Evolutionary conservation across 2,329 filamentous ascomycete species (phyloP).

Genomic region (Hypomyces rosellus): DNA sequence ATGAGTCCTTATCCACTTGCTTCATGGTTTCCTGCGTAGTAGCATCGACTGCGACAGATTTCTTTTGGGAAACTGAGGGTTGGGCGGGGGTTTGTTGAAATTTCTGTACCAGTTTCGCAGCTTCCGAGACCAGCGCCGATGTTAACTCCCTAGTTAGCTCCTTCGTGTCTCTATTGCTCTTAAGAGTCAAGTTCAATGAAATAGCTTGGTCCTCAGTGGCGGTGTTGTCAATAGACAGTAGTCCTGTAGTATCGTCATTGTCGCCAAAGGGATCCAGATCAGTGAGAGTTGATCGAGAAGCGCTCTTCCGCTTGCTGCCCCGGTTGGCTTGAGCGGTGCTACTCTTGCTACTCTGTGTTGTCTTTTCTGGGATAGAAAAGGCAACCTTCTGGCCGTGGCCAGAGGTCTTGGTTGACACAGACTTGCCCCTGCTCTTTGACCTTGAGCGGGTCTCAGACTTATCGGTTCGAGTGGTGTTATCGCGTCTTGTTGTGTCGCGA

Average conservation of each 20-base stretch:
- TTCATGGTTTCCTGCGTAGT: constrained; percentile 17
- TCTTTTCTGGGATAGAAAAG: constrained; percentile 35
- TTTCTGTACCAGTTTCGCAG: constrained; percentile 20
- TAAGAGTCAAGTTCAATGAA: constrained; percentile 23
- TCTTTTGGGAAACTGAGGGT: constrained; percentile 22
- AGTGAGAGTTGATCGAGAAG: constrained; percentile 15
- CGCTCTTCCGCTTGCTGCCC: constrained; percentile 36
- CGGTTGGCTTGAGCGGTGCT: constrained; percentile 32
- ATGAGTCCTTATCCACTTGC: constrained; percentile 23
- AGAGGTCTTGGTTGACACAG: constrained; percentile 17
- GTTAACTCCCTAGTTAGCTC: constrained; percentile 16
- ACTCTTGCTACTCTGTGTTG: constrained; percentile 21
- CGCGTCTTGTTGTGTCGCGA: constrained; percentile 22
- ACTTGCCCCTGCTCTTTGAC: constrained; percentile 23
- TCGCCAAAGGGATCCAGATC: constrained; percentile 24
- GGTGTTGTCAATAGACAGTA: constrained; percentile 27
- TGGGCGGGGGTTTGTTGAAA: constrained; percentile 20
- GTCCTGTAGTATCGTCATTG: constrained; percentile 30
- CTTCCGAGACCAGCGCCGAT: constrained; percentile 15
- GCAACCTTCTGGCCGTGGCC: constrained; percentile 32
- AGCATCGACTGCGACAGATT: constrained; percentile 17
- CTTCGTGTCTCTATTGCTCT: constrained; percentile 13
- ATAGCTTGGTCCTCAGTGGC: constrained; percentile 29
- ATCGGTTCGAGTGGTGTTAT: constrained; percentile 23
- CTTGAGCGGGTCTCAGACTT: constrained; percentile 17